phyloP scores from a whole-genome alignment of 805 yeast genomes.

The Isabelozyma pseudorhagii region DNA sequence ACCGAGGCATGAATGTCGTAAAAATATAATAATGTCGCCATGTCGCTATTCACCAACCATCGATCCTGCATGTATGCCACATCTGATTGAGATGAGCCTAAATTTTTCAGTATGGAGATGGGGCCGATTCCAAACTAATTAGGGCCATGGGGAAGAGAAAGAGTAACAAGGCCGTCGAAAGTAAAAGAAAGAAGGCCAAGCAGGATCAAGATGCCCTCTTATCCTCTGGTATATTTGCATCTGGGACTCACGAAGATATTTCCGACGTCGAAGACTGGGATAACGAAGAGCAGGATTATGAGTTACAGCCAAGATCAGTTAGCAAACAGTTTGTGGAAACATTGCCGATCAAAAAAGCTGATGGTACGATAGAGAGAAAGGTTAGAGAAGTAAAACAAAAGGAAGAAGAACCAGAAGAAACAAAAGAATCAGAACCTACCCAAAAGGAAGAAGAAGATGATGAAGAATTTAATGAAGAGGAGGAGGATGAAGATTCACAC shows the following conservation, averaged over 20 bases:
- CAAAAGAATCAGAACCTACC: slow-evolving; percentile 7
- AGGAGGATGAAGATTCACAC: slow-evolving; percentile 44
- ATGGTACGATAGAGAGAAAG: slow-evolving; percentile 73
- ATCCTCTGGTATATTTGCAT: slow-evolving; percentile 30
- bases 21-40: background rate
- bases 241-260: slow-evolving; percentile 4
- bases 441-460: slow-evolving; percentile 24
- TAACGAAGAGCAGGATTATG: slow-evolving; percentile 79
- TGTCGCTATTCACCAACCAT: background rate
- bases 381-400: slow-evolving; percentile 30
- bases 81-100: background rate
- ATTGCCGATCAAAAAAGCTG: slow-evolving; percentile 72
- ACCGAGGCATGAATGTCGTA: background rate
- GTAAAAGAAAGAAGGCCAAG: slow-evolving; percentile 33
- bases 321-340: slow-evolving; percentile 56
- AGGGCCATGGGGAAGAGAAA: slow-evolving; percentile 33
- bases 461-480: slow-evolving; percentile 27
- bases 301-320: slow-evolving; percentile 61
- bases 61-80: background rate
- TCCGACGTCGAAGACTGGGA: slow-evolving; percentile 47
- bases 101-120: background rate
- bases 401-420: slow-evolving; percentile 15
- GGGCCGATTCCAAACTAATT: background rate
- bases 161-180: slow-evolving; percentile 17
- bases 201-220: slow-evolving; percentile 42